A percentile compares a stretch with the other conserved stretches of the same genome.
phyloP scores from a whole-genome alignment of 257 asterid species.

The Solanum sitiens region DNA sequence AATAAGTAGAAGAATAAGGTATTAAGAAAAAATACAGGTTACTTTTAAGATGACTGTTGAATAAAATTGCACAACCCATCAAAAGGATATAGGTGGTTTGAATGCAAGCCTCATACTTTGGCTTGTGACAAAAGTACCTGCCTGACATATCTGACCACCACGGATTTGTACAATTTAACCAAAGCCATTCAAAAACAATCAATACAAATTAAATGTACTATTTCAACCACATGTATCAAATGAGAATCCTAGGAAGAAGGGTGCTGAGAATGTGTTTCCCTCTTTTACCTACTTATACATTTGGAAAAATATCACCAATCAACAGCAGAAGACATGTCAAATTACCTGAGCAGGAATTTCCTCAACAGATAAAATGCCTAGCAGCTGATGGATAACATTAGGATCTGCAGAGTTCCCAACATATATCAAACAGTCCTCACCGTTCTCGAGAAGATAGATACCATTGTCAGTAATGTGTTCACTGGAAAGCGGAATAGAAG shows the following conservation, averaged over 20 bases:
- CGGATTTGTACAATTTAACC: not conserved
- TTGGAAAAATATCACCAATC: not conserved
- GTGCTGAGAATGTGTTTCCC: not conserved
- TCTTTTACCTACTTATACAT: not conserved
- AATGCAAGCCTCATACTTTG: not conserved
- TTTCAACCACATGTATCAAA: not conserved
- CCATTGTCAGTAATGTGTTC: conserved; percentile 73
- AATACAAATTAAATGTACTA: not conserved
- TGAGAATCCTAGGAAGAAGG: not conserved
- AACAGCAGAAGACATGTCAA: not conserved
- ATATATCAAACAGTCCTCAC: conserved; percentile 84
- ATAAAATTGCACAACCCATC: not conserved
- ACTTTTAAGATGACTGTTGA: not conserved
- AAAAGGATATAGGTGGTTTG: not conserved
- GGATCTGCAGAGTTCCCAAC: conserved; percentile 63
- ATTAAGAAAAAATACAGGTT: not conserved
- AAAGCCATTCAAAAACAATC: not conserved
- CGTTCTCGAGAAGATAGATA: conserved; percentile 90
- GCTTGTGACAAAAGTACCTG: not conserved
- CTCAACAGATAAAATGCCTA: conserved; percentile 72
- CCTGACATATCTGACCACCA: not conserved
- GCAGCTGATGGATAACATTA: conserved; percentile 45
- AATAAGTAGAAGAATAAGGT: not conserved
- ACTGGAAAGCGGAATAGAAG: conserved; percentile 73
- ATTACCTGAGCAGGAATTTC: conserved; percentile 77